phyloP scores from a whole-genome alignment of 306 rosid species.

The Oxytropis ochrocephala region DNA sequence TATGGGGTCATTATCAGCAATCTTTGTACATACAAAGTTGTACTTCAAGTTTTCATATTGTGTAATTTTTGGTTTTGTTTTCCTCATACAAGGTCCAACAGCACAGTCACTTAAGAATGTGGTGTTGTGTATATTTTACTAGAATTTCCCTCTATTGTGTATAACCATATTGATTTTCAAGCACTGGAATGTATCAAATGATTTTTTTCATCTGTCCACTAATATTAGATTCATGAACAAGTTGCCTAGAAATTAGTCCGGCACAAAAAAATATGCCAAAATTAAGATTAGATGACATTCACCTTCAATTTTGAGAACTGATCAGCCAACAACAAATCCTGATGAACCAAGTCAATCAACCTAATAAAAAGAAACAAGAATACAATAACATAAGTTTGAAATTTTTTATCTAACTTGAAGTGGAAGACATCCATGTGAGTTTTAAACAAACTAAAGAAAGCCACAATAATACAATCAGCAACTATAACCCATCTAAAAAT shows the following conservation, averaged over 20 bases:
- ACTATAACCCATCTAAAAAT: background rate
- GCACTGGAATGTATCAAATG: constrained; percentile 1
- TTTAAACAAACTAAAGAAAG: constrained; percentile 15
- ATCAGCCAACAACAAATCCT: constrained; percentile 82
- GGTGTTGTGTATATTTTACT: too few species aligned
- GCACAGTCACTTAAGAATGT: too few species aligned
- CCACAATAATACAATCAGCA: background rate
- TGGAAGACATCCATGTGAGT: constrained; percentile 8
- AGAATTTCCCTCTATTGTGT: background rate
- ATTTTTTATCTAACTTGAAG: background rate
- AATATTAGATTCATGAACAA: constrained; percentile 1
- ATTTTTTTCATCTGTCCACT: constrained; percentile 1
- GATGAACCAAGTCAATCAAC: constrained; percentile 85
- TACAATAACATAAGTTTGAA: constrained; percentile 12
- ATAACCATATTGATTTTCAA: background rate
- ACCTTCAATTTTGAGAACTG: constrained; percentile 86
- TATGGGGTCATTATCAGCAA: background rate
- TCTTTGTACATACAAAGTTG: background rate
- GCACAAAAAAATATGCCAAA: background rate
- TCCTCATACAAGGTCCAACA: too few species aligned
- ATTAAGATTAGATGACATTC: constrained; percentile 18
- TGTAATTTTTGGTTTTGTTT: too few species aligned
- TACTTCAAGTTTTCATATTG: background rate
- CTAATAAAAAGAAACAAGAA: constrained; percentile 35
- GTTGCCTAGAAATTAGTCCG: constrained; percentile 2